phyloP scores from a whole-genome alignment of 139 green algal genomes.

The Dunaliella sp. region DNA sequence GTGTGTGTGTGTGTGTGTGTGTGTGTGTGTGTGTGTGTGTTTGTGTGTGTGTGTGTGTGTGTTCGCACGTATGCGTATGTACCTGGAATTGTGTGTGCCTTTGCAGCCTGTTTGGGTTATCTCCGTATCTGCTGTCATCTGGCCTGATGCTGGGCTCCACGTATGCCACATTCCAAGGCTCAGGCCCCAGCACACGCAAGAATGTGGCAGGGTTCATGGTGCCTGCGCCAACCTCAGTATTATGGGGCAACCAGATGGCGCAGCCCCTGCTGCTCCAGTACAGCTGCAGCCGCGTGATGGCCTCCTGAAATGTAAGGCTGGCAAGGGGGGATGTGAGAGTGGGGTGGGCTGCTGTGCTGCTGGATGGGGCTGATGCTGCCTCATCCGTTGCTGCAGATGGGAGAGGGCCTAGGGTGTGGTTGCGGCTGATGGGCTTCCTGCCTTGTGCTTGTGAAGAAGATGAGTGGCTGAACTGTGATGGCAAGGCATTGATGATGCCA shows the following conservation, averaged over 20 bases:
- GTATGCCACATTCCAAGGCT: slow-evolving; percentile 95
- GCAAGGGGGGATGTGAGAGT: neutral
- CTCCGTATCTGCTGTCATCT: slow-evolving; percentile 95
- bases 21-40: neutral
- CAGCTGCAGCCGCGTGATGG: slow-evolving; percentile 80
- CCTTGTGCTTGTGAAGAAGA: neutral
- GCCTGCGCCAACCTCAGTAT: slow-evolving; percentile 92
- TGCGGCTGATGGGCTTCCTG: no score
- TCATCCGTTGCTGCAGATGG: neutral
- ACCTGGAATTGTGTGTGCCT: slow-evolving; percentile 97
- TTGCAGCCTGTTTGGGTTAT: slow-evolving; percentile 98
- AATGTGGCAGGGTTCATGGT: slow-evolving; percentile 99
- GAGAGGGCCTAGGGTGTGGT: neutral
- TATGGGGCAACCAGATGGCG: slow-evolving; percentile 90
- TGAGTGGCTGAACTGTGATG: no score
- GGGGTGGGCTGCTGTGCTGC: neutral
- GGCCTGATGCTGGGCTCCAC: slow-evolving; percentile 92
- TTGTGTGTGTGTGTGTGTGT: neutral
- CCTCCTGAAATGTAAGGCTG: slow-evolving; percentile 89
- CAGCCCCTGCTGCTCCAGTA: slow-evolving; percentile 91
- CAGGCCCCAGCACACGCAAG: slow-evolving; percentile 86
- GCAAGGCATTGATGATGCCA: no score
- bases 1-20: neutral
- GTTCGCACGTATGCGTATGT: neutral
- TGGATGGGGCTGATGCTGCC: slow-evolving; percentile 6